phyloP scores from a whole-genome alignment of 331 rosid species.

The Acacia concinna region DNA sequence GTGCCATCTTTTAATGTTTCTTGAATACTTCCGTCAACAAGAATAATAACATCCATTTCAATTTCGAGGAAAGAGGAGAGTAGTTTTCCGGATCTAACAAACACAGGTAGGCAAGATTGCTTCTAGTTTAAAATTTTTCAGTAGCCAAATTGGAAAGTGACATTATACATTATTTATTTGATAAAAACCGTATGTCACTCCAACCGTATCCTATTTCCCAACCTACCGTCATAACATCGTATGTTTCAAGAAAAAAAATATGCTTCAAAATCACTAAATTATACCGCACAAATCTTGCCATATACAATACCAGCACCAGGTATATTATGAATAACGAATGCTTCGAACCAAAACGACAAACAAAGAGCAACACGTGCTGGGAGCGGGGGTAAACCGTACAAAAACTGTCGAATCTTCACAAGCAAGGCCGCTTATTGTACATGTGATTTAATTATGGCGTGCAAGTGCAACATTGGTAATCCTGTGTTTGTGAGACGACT shows the following conservation, averaged over 20 bases:
- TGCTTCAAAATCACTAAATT: neutral
- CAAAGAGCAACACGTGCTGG: neutral
- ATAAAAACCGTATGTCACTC: neutral
- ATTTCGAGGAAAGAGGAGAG: neutral
- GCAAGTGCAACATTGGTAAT: conserved; percentile 1
- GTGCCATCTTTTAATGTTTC: neutral
- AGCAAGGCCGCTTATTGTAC: neutral
- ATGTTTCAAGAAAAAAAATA: neutral
- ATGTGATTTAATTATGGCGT: conserved; percentile 15
- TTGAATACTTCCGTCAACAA: neutral
- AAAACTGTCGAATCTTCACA: neutral
- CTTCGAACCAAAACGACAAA: no score
- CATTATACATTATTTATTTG: neutral
- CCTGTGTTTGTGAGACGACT: neutral
- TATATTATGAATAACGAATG: neutral
- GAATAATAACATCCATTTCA: neutral
- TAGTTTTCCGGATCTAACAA: neutral
- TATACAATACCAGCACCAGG: no score
- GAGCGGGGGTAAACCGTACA: neutral
- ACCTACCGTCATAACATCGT: neutral
- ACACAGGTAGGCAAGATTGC: neutral
- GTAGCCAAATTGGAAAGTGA: neutral
- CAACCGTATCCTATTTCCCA: neutral
- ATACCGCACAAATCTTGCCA: neutral
- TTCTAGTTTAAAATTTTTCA: neutral